Conservation (phyloP, 2,329 filamentous ascomycete genomes). For the Aspergillus sergii region DNA sequence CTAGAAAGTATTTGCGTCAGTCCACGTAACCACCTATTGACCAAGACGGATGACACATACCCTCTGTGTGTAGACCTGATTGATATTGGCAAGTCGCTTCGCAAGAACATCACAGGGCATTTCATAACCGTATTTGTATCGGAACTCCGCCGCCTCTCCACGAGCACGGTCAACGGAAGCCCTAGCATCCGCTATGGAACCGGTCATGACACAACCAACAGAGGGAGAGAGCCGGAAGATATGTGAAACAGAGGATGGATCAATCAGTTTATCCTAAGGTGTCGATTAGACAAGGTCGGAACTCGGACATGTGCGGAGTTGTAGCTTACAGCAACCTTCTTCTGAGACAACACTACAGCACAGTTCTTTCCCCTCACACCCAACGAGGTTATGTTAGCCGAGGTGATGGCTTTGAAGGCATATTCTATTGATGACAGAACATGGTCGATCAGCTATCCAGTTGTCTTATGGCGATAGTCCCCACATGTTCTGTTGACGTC, state of each 20-base stretch:
- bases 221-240: conserved; percentile 96
- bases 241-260: conserved; percentile 94
- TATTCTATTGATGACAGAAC: conserved; percentile 69
- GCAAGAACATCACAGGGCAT: conserved; percentile 98
- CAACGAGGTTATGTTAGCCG: conserved; percentile 97
- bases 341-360: conserved; percentile 95
- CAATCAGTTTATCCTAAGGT: conserved; percentile 93
- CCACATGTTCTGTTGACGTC: neutral
- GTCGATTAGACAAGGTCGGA: conserved; percentile 18
- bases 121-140: conserved; percentile 98
- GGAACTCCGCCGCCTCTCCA: conserved; percentile 95
- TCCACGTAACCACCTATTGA: neutral
- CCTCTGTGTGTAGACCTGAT: conserved; percentile 97
- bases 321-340: conserved; percentile 93
- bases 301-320: neutral
- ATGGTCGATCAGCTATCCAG: conserved; percentile 30
- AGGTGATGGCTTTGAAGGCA: conserved; percentile 99
- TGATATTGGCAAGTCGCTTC: conserved; percentile 98
- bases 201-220: conserved; percentile 97
- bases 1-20: conserved; percentile 44
- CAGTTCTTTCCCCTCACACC: conserved; percentile 96
- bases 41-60: conserved; percentile 55
- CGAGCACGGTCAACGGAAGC: conserved; percentile 90
- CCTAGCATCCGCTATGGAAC: conserved; percentile 94
- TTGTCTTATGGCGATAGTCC: conserved; percentile 14